Base-by-base conservation (phyloP, 805 yeast species). In the Candida ortonii region DNA sequence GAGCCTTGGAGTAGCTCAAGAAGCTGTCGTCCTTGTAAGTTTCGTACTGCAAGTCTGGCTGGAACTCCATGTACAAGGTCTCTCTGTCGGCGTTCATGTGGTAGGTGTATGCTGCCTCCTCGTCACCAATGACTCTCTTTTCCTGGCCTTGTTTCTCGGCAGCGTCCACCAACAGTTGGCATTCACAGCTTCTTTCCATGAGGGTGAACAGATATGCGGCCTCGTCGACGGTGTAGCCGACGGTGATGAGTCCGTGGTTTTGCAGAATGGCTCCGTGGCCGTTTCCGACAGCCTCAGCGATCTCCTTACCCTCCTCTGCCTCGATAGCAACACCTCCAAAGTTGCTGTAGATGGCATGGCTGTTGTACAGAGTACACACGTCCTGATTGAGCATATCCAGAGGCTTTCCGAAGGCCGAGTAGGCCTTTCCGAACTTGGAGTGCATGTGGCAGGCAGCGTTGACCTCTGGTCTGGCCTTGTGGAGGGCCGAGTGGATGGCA, bases 351-450 rank as follows among this genome's bases (percentile, higher is more conserved):
- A 84, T 88, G 1, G 78, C 59, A 43, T 83, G 93, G 30, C 65
- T 62, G 22, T 78, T 73, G 66, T 80, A 79, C 47, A 85, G 75
- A 8, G 68, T 62, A 55, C 89, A 82, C 4, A 67, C 81, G 48
- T 85, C 94, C 63, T 84, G 94, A 61, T 78, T 83, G 41, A 84
- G 50, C 93, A 84, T 84, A 41, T 83, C 89, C 44, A 84, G 64
- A 10, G 78, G 78, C 46, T 66, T 67, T 22, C 82, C 86, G 50
- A 80, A 78, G 1, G 79, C 62, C 3, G 83, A 73, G 55, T 71
- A 80, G 1, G 86, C 76, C 52, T 77, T 78, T 38, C 86, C 87
- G 47, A 69, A 69, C 28, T 67, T 59, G 3, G 84, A 78, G 50
- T 80, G 87, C 8, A 84, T 71, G 58, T 80, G 87, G 50, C 84